Evolutionary conservation across 2,329 filamentous ascomycete genomes (phyloP).

Genomic region (Sporothrix sp.): DNA sequence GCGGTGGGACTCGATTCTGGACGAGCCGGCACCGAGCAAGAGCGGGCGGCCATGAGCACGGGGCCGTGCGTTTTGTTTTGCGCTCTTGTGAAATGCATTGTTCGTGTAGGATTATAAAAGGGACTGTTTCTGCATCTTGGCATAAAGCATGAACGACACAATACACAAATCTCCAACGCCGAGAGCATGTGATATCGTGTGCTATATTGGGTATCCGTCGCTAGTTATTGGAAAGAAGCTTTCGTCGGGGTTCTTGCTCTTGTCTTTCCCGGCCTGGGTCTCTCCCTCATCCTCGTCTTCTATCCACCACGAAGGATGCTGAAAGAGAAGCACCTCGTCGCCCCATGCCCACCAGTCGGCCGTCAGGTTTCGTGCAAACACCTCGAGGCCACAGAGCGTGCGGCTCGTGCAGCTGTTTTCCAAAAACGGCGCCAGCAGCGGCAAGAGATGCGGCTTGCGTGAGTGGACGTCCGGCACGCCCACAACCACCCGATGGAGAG

Average conservation of each 20-base stretch:
- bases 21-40: constrained; percentile 19
- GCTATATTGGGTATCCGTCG: no score
- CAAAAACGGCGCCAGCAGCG: constrained; percentile 38
- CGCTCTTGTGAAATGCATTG: background rate
- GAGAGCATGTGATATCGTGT: no score
- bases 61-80: background rate
- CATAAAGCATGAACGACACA: constrained; percentile 3
- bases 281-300: background rate
- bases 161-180: constrained; percentile 6
- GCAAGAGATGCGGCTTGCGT: constrained; percentile 62
- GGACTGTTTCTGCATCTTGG: background rate
- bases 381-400: constrained; percentile 54
- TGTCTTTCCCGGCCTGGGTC: no score
- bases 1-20: constrained; percentile 34
- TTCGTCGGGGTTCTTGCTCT: no score
- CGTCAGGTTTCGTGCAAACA: constrained; percentile 67
- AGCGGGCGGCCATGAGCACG: constrained; percentile 12
- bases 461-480: constrained; percentile 70
- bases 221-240: no score
- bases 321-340: constrained; percentile 61
- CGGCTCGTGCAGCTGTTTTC: constrained; percentile 28
- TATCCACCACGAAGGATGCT: constrained; percentile 30
- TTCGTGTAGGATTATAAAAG: constrained; percentile 11
- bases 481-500: constrained; percentile 46
- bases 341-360: constrained; percentile 74